phyloP scores from a whole-genome alignment of 257 asterid genomes.

The Gentiana straminea region DNA sequence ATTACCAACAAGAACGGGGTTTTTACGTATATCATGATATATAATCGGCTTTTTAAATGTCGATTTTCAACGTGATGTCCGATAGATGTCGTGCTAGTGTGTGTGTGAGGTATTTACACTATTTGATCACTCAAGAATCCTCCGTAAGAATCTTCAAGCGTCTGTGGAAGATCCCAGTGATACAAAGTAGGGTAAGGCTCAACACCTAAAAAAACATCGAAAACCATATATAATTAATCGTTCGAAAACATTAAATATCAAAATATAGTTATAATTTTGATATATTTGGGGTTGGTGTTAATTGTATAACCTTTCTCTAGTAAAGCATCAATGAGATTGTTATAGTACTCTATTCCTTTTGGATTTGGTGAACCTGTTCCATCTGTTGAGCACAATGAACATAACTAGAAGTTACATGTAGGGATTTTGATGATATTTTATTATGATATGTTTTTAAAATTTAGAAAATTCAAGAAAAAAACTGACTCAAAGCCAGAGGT shows the following conservation, averaged over 20 bases:
- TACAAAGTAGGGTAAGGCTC: constrained; percentile 42
- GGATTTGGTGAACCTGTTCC: constrained; percentile 34
- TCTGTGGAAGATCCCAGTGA: constrained; percentile 56
- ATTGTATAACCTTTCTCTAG: constrained; percentile 23
- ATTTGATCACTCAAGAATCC: constrained; percentile 38
- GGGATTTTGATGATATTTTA: neutral
- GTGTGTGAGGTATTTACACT: constrained; percentile 22
- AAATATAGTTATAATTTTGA: too few relatives aligned
- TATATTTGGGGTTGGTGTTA: too few relatives aligned
- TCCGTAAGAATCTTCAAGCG: constrained; percentile 29
- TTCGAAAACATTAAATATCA: too few relatives aligned
- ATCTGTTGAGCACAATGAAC: constrained; percentile 24
- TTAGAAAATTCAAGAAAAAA: neutral
- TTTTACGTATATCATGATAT: neutral
- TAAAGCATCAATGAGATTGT: constrained; percentile 37
- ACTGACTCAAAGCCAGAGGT: neutral
- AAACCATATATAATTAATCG: neutral
- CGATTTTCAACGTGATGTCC: too few relatives aligned
- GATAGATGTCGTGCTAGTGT: neutral
- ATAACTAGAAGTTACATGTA: neutral
- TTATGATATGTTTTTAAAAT: neutral
- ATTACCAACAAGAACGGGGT: neutral
- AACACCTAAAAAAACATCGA: constrained; percentile 25
- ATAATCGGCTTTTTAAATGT: neutral
- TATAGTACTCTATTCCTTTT: constrained; percentile 43